Base-by-base conservation (phyloP, 2,329 filamentous ascomycete genomes). In the Fusarium albosuccineum region DNA sequence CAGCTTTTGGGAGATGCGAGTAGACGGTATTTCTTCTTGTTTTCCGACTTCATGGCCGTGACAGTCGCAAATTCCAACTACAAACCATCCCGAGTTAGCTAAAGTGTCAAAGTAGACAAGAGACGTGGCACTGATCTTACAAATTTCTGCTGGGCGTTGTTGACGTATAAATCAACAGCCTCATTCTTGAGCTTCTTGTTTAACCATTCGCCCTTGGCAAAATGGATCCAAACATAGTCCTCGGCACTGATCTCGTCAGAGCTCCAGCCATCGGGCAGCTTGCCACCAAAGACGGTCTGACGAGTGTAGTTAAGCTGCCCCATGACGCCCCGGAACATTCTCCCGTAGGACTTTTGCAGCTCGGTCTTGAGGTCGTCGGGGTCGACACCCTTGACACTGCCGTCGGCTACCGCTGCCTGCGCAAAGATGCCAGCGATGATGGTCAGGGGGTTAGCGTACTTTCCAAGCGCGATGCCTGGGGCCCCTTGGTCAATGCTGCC, bases 291-390 rank as follows among this genome's bases (percentile, higher is more conserved):
- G 36, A 62, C 41, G 1, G 29, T 17, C 13, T 9, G 17, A 6
- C 30, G 45, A 17, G 45, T 48, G 4, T 34, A 29, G 16, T 48
- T 48, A 14, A 48, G 30, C 45, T 48, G 45, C 16, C 52, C 60
- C 9, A 60, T 49, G 44, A 57, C 57, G 26, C 48, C 56, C 4
- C 4, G 60, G 17, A 65, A 65, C 40, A 46, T 57, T 2, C 5
- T 60, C 5, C 62, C 62, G 11, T 64, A 65, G 33, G 34, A 53
- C 6, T 54, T 54, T 37, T 55, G 33, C 3, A 65, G 49, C 11
- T 42, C 29, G 11, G 45, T 17, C 2, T 63, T 45, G n/a, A 64
- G 54, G 8, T 63, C 60, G 0, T 59, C 60, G 8, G n/a, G n/a
- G 2, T n/a, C 9, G 9, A 26, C 9, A 36, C 46, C 16, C 9